phyloP scores from a whole-genome alignment of 2,329 filamentous ascomycete species.

The Macrophomina pseudophaseolina region DNA sequence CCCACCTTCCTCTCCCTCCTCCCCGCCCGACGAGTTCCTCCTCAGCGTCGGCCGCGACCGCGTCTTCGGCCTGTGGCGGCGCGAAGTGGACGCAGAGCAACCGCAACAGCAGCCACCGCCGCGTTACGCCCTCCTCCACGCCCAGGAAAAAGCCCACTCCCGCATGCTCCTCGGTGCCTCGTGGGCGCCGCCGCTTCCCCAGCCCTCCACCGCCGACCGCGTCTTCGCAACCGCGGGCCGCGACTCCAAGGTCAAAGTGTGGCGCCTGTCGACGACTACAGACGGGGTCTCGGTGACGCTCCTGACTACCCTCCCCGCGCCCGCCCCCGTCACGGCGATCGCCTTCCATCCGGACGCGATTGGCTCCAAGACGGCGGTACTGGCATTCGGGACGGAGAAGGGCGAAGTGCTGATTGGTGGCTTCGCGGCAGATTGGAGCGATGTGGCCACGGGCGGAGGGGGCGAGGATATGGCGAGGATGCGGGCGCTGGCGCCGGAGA shows the following conservation, averaged over 20 bases:
- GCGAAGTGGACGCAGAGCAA: not conserved
- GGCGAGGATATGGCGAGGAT: conserved; percentile 27
- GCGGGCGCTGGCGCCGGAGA: conserved; percentile 28
- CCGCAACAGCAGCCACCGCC: conserved; percentile 24
- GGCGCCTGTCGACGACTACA: conserved; percentile 46
- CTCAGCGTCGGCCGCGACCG: conserved; percentile 90
- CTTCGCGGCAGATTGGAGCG: conserved; percentile 24
- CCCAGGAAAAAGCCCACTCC: conserved; percentile 83
- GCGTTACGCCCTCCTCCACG: conserved; percentile 63
- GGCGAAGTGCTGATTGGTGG: conserved; percentile 32
- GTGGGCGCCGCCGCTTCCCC: conserved; percentile 68
- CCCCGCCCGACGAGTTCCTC: conserved; percentile 62
- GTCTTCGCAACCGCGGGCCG: conserved; percentile 87
- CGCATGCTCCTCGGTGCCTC: conserved; percentile 90
- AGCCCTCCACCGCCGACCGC: conserved; percentile 35
- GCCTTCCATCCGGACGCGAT: conserved; percentile 32
- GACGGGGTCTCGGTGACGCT: conserved; percentile 27
- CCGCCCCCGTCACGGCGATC: conserved; percentile 40
- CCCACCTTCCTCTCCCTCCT: not conserved
- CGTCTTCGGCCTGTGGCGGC: conserved; percentile 84
- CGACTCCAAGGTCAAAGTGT: conserved; percentile 78
- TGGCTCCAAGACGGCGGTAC: conserved; percentile 23
- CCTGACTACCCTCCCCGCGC: conserved; percentile 33
- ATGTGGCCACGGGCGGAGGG: conserved; percentile 30
- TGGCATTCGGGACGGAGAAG: conserved; percentile 42